Percentiles rank a stretch among this genome's conserved stretches.
These are phyloP conservation scores for Paracamarosporium sp. DNA, from an alignment of 2,329 filamentous ascomycete species.

Conservation along the genomic window DNA sequence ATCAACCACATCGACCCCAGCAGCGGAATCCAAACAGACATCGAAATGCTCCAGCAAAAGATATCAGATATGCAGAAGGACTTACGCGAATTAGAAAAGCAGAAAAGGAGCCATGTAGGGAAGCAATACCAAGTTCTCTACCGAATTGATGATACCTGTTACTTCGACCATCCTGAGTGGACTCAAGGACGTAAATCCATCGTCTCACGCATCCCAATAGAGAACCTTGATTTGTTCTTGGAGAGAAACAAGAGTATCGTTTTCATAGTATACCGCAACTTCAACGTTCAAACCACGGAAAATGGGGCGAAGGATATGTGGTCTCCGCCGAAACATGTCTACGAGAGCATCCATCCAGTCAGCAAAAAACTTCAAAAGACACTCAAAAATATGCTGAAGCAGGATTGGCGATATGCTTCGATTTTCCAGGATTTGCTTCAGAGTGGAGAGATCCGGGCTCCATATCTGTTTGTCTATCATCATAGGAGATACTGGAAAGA, in stretches of 20 bases:
- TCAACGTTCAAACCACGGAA: not conserved
- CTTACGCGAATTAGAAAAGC: not conserved
- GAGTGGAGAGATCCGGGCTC: conserved; percentile 11
- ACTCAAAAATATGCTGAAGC: conserved; percentile 2
- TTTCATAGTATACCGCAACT: conserved; percentile 18
- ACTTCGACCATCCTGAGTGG: conserved; percentile 20
- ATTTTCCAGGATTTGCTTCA: not conserved
- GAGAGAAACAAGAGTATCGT: conserved; percentile 19
- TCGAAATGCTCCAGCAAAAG: not conserved
- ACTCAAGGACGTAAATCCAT: conserved; percentile 6
- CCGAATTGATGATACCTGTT: conserved; percentile 1
- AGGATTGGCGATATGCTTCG: conserved; percentile 7
- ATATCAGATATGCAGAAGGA: conserved; percentile 5
- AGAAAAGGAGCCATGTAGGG: not conserved
- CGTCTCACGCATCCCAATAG: conserved; percentile 11
- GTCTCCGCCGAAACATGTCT: not conserved
- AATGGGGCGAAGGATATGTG: not conserved
- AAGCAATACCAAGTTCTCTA: conserved; percentile 13
- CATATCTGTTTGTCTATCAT: conserved; percentile 21
- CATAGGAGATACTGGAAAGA: conserved; percentile 7
- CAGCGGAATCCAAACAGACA: not conserved
- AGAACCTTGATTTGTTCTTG: conserved; percentile 17
- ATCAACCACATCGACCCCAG: not conserved
- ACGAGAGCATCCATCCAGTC: conserved; percentile 13
- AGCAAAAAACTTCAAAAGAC: conserved; percentile 2